Percentiles rank a stretch among this genome's conserved stretches.
These are phyloP conservation scores for Fusarium subtropicale DNA, from an alignment of 2,329 filamentous ascomycete genomes.

Conservation along the genomic window DNA sequence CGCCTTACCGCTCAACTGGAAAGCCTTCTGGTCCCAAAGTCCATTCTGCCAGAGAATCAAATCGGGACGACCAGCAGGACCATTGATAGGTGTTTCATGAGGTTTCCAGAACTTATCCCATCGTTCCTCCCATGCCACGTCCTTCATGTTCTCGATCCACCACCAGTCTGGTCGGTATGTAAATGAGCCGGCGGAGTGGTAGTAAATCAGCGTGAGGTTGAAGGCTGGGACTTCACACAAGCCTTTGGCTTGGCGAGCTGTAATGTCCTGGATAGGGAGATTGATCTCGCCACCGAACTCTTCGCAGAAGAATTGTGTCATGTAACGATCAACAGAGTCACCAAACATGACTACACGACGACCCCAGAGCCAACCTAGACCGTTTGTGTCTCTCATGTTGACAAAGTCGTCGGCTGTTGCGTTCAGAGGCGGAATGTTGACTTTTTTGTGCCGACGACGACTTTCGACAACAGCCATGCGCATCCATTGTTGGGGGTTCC, in stretches of 20 bases:
- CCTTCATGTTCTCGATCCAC: conserved; percentile 37
- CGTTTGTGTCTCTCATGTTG: conserved; percentile 24
- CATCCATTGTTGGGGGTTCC: conserved; percentile 37
- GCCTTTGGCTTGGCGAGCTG: conserved; percentile 19
- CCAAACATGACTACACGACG: conserved; percentile 36
- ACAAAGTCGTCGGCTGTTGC: conserved; percentile 17
- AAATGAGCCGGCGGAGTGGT: conserved; percentile 33
- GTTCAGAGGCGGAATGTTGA: not conserved
- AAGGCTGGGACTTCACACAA: conserved; percentile 23
- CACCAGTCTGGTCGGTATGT: conserved; percentile 38
- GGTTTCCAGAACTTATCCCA: conserved; percentile 35
- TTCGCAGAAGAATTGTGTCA: conserved; percentile 34
- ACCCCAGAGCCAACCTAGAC: conserved; percentile 34
- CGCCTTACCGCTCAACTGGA: conserved; percentile 24
- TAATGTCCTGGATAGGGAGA: conserved; percentile 17
- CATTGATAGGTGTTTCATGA: conserved; percentile 25
- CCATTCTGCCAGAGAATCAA: conserved; percentile 38
- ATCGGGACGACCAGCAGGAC: conserved; percentile 25
- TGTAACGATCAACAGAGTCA: conserved; percentile 36
- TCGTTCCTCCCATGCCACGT: conserved; percentile 29
- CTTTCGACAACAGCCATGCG: conserved; percentile 29
- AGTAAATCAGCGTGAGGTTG: conserved; percentile 26
- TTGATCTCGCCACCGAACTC: conserved; percentile 20
- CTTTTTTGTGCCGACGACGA: conserved; percentile 11
- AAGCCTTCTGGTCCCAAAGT: conserved; percentile 33